Conservation (phyloP, 129 eudicot genomes). For the Saposhnikovia divaricata region DNA sequence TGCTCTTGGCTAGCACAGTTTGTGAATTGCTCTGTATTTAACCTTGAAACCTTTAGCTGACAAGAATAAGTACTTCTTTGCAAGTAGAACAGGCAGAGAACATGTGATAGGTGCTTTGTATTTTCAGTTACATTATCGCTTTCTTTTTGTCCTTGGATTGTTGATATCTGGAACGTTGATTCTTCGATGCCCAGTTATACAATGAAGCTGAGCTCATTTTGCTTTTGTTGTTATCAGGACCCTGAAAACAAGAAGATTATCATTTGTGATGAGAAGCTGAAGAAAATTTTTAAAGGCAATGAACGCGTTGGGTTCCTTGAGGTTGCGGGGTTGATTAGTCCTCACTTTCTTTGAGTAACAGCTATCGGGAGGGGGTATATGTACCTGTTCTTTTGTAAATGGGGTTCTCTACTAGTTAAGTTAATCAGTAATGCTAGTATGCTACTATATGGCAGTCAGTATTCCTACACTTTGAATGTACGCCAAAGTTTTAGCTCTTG, state of each 20-base stretch:
- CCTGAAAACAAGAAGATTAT: slow-evolving; percentile 70
- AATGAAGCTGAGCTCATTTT: neutral
- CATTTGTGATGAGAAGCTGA: slow-evolving; percentile 77
- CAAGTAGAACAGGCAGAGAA: neutral
- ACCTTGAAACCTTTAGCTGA: neutral
- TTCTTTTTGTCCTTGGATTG: neutral
- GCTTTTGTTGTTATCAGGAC: slow-evolving; percentile 31
- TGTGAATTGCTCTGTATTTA: neutral
- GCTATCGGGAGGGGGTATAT: neutral
- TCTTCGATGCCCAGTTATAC: neutral
- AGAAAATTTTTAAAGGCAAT: slow-evolving; percentile 58
- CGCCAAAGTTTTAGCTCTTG: neutral
- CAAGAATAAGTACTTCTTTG: neutral
- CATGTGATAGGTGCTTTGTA: neutral
- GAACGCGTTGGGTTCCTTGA: slow-evolving; percentile 82
- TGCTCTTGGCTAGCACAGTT: neutral
- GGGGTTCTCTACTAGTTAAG: slow-evolving; percentile 13
- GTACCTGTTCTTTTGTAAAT: slow-evolving; percentile 18
- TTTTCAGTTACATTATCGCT: neutral
- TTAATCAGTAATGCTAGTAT: slow-evolving; percentile 6
- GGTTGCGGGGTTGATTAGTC: slow-evolving; percentile 74
- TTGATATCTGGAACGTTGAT: neutral
- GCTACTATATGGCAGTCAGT: too few relatives aligned
- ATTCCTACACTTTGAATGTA: neutral
- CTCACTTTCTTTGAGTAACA: slow-evolving; percentile 45